Base-by-base conservation (phyloP, 2,329 filamentous ascomycete genomes). In the Podosphaera xanthii region DNA sequence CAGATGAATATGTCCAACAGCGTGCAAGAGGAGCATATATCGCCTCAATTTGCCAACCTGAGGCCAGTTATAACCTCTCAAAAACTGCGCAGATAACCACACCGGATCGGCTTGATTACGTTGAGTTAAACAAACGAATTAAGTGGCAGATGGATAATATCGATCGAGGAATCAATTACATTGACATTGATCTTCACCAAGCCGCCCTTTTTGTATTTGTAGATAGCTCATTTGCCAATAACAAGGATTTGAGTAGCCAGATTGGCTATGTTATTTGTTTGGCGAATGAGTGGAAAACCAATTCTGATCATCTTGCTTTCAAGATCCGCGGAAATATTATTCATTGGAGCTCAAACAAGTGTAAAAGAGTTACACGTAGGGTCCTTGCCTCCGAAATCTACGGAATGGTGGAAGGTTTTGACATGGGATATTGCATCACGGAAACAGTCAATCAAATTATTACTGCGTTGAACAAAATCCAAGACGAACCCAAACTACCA, bases 291-390 rank as follows among this genome's bases (percentile, higher is more conserved):
- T 9, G 9, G 9, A 36, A 22, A 33, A 33, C 14, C 2, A 44
- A 44, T 44, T n/a, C n/a, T 44, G 40, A 44, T n/a, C 22, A 22
- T 22, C 22, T 22, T 22, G 22, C 22, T 22, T n/a, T 9, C 22
- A 30, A 50, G 30, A 14, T 50, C 48, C 48, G 48, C 12, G 55
- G 33, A 10, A 57, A 40, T 57, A 57, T 57, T 12, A 36, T 57
- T 36, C 36, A 57, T 30, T 57, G 55, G 55, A 40, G 33, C 38
- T 57, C 36, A 5, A 40, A 12, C 5, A 57, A 57, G 33, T 57
- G 55, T 30, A 62, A 59, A 36, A 36, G 59, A 33, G 59, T 64
- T 35, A 63, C 57, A 2, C 12, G 53, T 14, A 63, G 59, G 38
- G 55, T 64, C 9, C 22, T 22, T 22, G 22, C 22, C 22, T 22